Percentiles rank a stretch among this genome's conserved stretches.
phyloP scores from a whole-genome alignment of 2,329 filamentous ascomycete genomes.

The Colletotrichum sp. region DNA sequence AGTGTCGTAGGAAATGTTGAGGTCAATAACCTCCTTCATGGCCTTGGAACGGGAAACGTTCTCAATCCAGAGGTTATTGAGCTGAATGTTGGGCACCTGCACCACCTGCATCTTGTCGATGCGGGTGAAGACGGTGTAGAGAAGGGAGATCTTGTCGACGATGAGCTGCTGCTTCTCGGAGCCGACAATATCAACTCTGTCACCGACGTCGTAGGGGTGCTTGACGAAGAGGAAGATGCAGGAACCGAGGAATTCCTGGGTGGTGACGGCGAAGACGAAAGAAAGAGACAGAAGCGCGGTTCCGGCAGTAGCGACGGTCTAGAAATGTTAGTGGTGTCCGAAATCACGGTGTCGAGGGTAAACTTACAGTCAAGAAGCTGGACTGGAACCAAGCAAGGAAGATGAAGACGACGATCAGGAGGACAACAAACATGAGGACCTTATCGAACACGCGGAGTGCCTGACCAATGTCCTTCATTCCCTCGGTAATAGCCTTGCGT shows the following conservation, averaged over 20 bases:
- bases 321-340: conserved; percentile 33
- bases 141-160: conserved; percentile 91
- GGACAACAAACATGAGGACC: conserved; percentile 80
- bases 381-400: conserved; percentile 51
- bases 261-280: conserved; percentile 91
- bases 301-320: conserved; percentile 84
- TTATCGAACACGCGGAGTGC: conserved; percentile 91
- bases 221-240: conserved; percentile 99
- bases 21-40: conserved; percentile 84
- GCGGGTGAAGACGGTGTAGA: conserved; percentile 86
- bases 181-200: conserved; percentile 81
- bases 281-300: conserved; percentile 94
- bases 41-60: conserved; percentile 90
- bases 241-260: conserved; percentile 94
- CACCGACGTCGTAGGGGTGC: conserved; percentile 95
- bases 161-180: conserved; percentile 67
- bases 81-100: conserved; percentile 85
- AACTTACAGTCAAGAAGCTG: conserved; percentile 50
- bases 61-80: conserved; percentile 94
- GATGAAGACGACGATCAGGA: conserved; percentile 82
- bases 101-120: conserved; percentile 81
- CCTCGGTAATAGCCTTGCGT: conserved; percentile 86
- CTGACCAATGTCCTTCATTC: conserved; percentile 97
- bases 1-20: conserved; percentile 87
- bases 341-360: not conserved